Base-by-base conservation (phyloP, 306 rosid genomes). In the Arachis hypogaea region DNA sequence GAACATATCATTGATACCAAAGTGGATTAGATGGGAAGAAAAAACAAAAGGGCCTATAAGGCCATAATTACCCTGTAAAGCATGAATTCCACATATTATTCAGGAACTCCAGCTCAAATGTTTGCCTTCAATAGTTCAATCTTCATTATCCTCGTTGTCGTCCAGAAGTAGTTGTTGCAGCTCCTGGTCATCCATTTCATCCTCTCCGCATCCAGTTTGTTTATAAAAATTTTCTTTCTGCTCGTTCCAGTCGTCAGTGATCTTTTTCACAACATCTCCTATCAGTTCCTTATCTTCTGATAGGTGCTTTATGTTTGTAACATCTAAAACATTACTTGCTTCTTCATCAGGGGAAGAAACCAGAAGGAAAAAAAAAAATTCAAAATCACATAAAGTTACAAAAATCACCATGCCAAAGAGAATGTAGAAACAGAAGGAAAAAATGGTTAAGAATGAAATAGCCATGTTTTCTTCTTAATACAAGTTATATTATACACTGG, bases 221-320 rank as follows among this genome's bases (percentile, higher is more conserved):
- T 72, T 74, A 78, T 71, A 74, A 62, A 93, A 85, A n/a, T 45
- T 59, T 63, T 84, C 83, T 72, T 72, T 84, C 82, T 90, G 86
- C 56, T 41, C 78, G 22, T 58, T 65, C 97, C 98, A 90, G 9
- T 89, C 82, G 70, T 84, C 68, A 1, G 47, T 76, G 68, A 85
- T 84, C 88, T 87, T 83, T 77, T 83, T 91, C 60, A 86, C 77
- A 63, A 38, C 66, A 70, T 89, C 90, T 77, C 93, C 96, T 30
- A 86, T 64, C 68, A 67, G 40, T 59, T 75, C 75, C 58, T 78
- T 76, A 16, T 83, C 82, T 75, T 86, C 83, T 50, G 89, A 54
- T 73, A 90, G 78, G 85, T 86, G 90, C 80, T 78, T 85, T 76
- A 88, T 82, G 66, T 88, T 81, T 69, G 77, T 63, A 28, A 86